phyloP scores from a whole-genome alignment of 1,284 basidiomycete species.

The Cutaneotrichosporon cavernicola region DNA sequence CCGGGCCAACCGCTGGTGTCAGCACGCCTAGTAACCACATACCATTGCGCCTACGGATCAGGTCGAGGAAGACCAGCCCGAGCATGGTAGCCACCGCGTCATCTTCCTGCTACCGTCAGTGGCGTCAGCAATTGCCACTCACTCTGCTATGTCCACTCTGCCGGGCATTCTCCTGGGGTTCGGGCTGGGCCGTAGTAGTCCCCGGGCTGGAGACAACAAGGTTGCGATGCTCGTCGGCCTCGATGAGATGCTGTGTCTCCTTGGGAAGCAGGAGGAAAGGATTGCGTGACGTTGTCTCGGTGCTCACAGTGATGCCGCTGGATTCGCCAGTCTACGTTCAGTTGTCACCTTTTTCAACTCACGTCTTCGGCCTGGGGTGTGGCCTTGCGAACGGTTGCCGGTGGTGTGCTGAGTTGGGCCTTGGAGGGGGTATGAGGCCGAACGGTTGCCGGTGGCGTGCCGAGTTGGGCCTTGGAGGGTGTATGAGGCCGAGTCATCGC shows the following conservation, averaged over 20 bases:
- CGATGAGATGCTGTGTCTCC: too few relatives aligned
- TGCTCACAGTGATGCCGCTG: too few relatives aligned
- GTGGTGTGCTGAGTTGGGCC: too few relatives aligned
- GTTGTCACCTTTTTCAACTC: too few relatives aligned
- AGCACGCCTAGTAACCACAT: not conserved
- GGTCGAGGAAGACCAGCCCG: not conserved
- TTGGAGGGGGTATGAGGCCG: not conserved
- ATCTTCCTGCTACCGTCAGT: not conserved
- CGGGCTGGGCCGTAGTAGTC: not conserved
- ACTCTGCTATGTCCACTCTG: too few relatives aligned
- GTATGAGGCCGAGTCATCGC: not conserved
- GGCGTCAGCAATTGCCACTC: not conserved
- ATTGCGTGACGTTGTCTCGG: too few relatives aligned
- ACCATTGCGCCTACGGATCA: not conserved
- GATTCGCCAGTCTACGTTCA: too few relatives aligned
- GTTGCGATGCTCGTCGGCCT: not conserved
- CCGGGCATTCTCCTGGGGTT: not conserved
- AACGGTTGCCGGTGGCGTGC: not conserved
- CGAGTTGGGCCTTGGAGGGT: not conserved
- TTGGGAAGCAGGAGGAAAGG: not conserved
- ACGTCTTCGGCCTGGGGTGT: too few relatives aligned
- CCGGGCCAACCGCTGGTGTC: not conserved
- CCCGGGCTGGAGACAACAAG: not conserved
- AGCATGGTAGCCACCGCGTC: not conserved
- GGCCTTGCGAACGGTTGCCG: too few relatives aligned